Evolutionary conservation across 441 rosid species (phyloP), one percentile per base, ranked within the genome.

Genomic region (Erysimum cheiri): DNA sequence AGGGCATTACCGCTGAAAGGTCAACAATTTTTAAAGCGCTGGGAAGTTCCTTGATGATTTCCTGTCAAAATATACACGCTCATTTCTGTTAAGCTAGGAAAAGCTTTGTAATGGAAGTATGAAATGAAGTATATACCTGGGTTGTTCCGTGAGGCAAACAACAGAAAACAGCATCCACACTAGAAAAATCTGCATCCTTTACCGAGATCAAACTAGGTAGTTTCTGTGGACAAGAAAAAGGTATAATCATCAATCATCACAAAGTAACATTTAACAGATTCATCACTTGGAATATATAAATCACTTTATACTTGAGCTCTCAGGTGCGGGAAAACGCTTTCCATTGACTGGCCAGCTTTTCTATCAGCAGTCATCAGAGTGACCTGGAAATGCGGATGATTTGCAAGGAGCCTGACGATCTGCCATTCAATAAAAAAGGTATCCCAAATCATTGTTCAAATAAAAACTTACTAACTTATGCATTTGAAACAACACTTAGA

Each of bases 71-170:
- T 33, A 52, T 9, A 58, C 24, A 56, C 9, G 24, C 41, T 19
- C 52, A 28, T 36, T 35, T 67, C 29, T 6, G 15, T 10, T 37
- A 48, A 52, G 24, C 71, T 6, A 53, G 8, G 9, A 71, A 55
- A 55, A 8, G 10, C 11, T 41, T 43, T 33, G 46, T 24, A 60
- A 22, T 22, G 24, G 24, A 44, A 70, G 52, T 32, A 74, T n/a
- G 26, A 26, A 59, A 61, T 10, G 60, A 26, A 64, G 63, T 22
- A 68, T n/a, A 53, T 15, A 91, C 99, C 91, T 95, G 98, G 1
- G 98, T 92, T 13, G 98, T 92, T 80, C 99, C 98, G 64, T 95
- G 99, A 60, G 98, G 98, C 71, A 95, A 85, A 73, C 99, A 95
- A 78, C 99, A 95, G 74, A 95, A 88, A 3, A 90, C 93, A 59